These are phyloP conservation scores for Straminergon stramineum DNA, from an alignment of 225 moss, liverwort and hornwort genomes.

Conservation along the genomic window DNA sequence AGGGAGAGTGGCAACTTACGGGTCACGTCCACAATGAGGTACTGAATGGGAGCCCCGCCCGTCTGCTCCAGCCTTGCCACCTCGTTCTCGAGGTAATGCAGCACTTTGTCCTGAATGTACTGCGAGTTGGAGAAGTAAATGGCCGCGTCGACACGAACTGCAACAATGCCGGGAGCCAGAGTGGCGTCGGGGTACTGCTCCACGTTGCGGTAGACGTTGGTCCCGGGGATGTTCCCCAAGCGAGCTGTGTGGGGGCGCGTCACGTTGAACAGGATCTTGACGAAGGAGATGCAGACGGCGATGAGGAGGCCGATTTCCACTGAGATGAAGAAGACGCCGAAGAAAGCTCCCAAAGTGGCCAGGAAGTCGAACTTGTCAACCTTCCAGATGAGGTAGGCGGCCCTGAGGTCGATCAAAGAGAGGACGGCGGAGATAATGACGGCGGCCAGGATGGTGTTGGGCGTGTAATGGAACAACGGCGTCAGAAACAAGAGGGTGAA, in stretches of 20 bases:
- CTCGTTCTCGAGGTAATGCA: conserved; percentile 28
- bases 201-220: conserved; percentile 55
- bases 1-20: conserved; percentile 10
- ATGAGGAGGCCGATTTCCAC: conserved; percentile 88
- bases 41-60: conserved; percentile 24
- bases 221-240: conserved; percentile 62
- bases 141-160: conserved; percentile 61
- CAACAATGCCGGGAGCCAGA: conserved; percentile 42
- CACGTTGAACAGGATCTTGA: conserved; percentile 64
- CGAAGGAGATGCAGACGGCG: conserved; percentile 69
- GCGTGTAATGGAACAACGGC: conserved; percentile 78
- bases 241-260: conserved; percentile 78
- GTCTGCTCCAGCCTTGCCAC: background rate
- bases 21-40: conserved; percentile 41
- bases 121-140: conserved; percentile 87
- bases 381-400: conserved; percentile 77
- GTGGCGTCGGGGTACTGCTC: conserved; percentile 58
- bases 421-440: conserved; percentile 69
- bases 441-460: conserved; percentile 52
- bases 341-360: conserved; percentile 69
- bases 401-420: conserved; percentile 36
- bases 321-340: conserved; percentile 78
- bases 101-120: conserved; percentile 60
- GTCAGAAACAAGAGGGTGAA: conserved; percentile 47
- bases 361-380: conserved; percentile 87